phyloP scores from a whole-genome alignment of 495 filamentous ascomycete species.

The Trichoderma reesei region DNA sequence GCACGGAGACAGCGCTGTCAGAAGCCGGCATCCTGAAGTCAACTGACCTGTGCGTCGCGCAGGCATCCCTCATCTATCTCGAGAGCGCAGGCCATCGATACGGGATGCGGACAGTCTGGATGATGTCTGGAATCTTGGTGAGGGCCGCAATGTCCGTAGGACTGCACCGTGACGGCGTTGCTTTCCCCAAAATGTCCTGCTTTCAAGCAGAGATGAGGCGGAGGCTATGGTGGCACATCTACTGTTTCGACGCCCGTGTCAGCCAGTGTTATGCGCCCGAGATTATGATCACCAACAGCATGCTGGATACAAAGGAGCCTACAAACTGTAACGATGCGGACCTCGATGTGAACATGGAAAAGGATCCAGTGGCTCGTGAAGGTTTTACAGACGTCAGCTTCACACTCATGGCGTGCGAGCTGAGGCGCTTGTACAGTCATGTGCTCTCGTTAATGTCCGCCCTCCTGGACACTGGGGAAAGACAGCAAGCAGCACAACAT shows the following conservation, averaged over 20 bases:
- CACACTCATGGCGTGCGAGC: conserved; percentile 2
- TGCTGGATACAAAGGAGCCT: conserved; percentile 5
- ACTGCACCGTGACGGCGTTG: conserved; percentile 10
- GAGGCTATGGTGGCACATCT: conserved; percentile 32
- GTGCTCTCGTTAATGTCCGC: neutral
- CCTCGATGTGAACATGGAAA: conserved; percentile 5
- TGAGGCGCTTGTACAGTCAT: conserved; percentile 1
- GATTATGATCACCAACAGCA: neutral
- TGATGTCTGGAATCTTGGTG: conserved; percentile 6
- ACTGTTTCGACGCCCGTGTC: conserved; percentile 8
- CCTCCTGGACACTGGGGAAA: neutral
- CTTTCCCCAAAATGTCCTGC: conserved; percentile 11
- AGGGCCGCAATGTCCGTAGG: conserved; percentile 11
- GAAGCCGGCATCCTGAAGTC: conserved; percentile 10
- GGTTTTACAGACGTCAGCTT: conserved; percentile 5
- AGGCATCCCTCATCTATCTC: conserved; percentile 9
- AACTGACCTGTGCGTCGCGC: conserved; percentile 3
- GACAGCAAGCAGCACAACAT: neutral
- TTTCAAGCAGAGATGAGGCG: conserved; percentile 45
- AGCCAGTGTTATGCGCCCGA: neutral
- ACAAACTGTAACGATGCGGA: conserved; percentile 6
- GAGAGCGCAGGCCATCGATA: neutral
- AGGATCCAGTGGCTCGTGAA: neutral
- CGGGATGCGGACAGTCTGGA: conserved; percentile 1
- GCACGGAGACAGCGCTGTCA: conserved; percentile 7